phyloP scores from a whole-genome alignment of 805 yeast genomes.

The Candida sphagnicola region DNA sequence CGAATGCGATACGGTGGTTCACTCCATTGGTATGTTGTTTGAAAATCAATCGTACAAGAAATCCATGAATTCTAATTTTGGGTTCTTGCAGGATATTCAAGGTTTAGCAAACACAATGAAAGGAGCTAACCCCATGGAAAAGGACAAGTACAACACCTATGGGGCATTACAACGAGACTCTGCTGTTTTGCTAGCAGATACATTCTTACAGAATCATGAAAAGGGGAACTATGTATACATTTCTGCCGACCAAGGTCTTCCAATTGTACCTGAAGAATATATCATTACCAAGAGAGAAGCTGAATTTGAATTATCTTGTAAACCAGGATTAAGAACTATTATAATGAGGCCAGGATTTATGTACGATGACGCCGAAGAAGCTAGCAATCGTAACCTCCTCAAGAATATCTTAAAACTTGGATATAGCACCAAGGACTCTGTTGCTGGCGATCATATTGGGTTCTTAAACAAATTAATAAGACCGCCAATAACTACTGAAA shows the following conservation, averaged over 20 bases:
- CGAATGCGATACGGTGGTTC: conserved; percentile 67
- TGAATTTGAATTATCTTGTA: conserved; percentile 52
- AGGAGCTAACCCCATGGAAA: conserved; percentile 63
- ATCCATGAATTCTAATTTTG: conserved; percentile 38
- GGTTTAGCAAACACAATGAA: conserved; percentile 28
- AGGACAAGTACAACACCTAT: conserved; percentile 44
- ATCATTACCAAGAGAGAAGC: conserved; percentile 75
- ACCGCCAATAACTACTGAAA: conserved; percentile 64
- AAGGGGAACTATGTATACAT: conserved; percentile 52
- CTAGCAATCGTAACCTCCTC: conserved; percentile 37
- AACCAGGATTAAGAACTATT: conserved; percentile 52
- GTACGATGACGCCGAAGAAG: conserved; percentile 50
- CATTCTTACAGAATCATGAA: conserved; percentile 38
- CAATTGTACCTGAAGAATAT: conserved; percentile 67
- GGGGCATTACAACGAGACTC: conserved; percentile 66
- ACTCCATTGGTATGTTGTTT: conserved; percentile 72
- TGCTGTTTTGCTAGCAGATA: conserved; percentile 60
- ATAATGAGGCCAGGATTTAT: conserved; percentile 79
- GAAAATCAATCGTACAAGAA: conserved; percentile 69
- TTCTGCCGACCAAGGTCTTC: conserved; percentile 74
- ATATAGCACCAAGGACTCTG: conserved; percentile 38
- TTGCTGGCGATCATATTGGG: conserved; percentile 35
- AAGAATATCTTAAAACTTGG: conserved; percentile 41
- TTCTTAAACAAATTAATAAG: conserved; percentile 47
- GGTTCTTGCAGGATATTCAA: conserved; percentile 29